phyloP scores from a whole-genome alignment of 257 asterid genomes.

The Capsicum chinense region DNA sequence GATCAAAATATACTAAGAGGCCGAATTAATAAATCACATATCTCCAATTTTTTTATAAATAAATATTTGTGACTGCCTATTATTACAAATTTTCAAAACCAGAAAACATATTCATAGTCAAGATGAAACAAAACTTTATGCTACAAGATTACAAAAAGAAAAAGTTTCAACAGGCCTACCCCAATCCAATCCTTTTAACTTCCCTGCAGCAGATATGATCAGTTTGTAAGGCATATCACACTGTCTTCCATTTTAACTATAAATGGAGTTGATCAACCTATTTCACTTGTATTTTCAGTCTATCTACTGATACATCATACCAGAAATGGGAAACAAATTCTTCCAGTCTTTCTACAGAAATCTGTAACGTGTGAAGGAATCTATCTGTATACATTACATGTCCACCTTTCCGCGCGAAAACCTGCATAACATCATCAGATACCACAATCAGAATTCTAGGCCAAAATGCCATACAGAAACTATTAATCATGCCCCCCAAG shows the following conservation, averaged over 20 bases:
- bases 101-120: neutral
- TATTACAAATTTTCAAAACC: too few species aligned
- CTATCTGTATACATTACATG: neutral
- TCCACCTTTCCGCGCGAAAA: neutral
- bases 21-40: too few species aligned
- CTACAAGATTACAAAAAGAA: neutral
- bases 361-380: neutral
- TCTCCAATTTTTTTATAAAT: too few species aligned
- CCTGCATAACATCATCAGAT: conserved; percentile 5
- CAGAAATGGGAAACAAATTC: conserved; percentile 7
- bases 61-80: too few species aligned
- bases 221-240: neutral
- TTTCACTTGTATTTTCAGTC: conserved; percentile 2
- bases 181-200: neutral
- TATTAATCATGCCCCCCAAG: neutral
- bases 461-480: neutral
- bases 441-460: neutral
- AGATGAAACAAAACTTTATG: neutral
- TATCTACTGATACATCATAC: neutral
- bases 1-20: too few species aligned
- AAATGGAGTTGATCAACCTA: neutral
- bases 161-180: neutral
- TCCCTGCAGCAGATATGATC: neutral
- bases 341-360: neutral
- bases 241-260: neutral